Base-by-base conservation (phyloP, 2,329 filamentous ascomycete genomes). In the Hymenoscyphus scutula region DNA sequence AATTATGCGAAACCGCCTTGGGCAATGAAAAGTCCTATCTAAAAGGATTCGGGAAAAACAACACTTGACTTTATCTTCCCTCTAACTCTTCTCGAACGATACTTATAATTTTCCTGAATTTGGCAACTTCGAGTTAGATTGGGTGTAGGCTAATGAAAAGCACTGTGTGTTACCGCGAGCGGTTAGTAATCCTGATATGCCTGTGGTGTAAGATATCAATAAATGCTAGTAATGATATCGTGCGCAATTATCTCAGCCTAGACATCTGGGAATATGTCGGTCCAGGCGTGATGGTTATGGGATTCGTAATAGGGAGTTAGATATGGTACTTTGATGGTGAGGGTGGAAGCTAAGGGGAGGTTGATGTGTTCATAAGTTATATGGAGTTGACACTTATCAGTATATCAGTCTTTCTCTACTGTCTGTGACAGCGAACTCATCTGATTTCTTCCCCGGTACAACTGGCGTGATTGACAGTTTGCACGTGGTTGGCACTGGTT, bases 291-390 rank as follows among this genome's bases (percentile, higher is more conserved):
- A 19, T 54, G 25, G 27, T 19, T n/a, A 15, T 15, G 51, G 6
- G 15, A 6, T 10, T 32, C 30, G 15, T 6, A 25, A 30, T 15
- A 30, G 17, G 15, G 27, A 60, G 48, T 60, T 38, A 60, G 48
- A 60, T 34, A 59, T 19, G 58, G 53, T 56, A 56, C 29, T 32
- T 48, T 56, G 51, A 13, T 53, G 59, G 37, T 61, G 59, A 3
- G 53, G 59, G 59, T 10, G 59, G 59, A 13, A 56, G 25, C 15
- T 56, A 45, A 2, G 84, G 82, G 62, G 83, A 88, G 0, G 82
- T 77, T 29, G 79, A 82, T 0, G 84, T 85, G 74, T 89, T 86
- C 0, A 89, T 86, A 2, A 89, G 84, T 30, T 86, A 76, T 57
- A 89, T 71, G 0, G 81, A 80, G 0, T 77, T 72, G 0, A 85